Base-by-base conservation (phyloP, 208 protist species). In the Trypanosomatidae sp. region DNA sequence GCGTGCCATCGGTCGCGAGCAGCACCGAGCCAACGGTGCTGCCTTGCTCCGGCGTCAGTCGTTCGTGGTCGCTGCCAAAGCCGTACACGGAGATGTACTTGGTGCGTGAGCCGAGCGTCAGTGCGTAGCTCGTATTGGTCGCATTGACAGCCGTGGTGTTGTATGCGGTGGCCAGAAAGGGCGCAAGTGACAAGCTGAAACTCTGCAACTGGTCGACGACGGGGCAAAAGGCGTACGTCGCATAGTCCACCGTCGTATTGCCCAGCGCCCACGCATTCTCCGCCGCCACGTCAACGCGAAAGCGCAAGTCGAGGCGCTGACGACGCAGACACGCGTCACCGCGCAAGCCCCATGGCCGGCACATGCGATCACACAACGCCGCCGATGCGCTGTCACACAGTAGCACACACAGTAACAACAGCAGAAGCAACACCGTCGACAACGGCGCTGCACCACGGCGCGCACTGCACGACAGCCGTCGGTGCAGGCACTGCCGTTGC, bases 31-130 rank as follows among this genome's bases (percentile, higher is more conserved):
- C 68, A 7, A 35, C 20, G 15, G 60, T 61, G 44, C 44, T 62
- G 2, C 39, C 41, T 4, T 44, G 20, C 8, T 38, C 28, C 4
- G 57, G 57, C 40, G 11, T 28, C 15, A 39, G 4, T 11, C 45
- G 56, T 28, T 39, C 47, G 48, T 84, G 70, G 10, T 66, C 70
- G 46, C 60, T 57, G 8, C 84, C 84, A 53, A 92, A 92, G 26
- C 84, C 84, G 50, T 68, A 89, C 22, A 75, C 70, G 33, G 69
- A 83, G 8, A 92, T 55, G 44, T 86, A 88, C 23, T 63, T 56
- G 23, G 52, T 37, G 4, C 27, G 45, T 8, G 44, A 16, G 33
- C 54, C 45, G 16, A 26, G 20, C 7, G 70, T 62, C 18, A 67
- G 41, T 28, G 48, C 33, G 35, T 52, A 19, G 19, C 19, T 45